Base-by-base conservation (phyloP, 176 grass and related monocot species). In the Oryza officinalis region DNA sequence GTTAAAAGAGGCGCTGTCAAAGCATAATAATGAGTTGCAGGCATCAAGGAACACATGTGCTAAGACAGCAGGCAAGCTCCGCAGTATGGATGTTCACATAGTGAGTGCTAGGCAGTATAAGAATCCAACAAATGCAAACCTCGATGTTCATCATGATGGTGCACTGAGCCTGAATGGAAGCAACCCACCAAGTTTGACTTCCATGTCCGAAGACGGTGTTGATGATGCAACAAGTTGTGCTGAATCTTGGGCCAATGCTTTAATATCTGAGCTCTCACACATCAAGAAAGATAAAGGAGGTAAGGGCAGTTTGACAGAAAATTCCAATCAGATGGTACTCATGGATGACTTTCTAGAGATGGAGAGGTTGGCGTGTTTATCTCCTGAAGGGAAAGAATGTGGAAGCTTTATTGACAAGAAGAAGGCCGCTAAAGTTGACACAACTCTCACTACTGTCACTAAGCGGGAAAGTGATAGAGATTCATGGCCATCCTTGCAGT, bases 301-400 rank as follows among this genome's bases (percentile, higher is more conserved):
- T 43, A 95, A 94, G 83, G 65, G 69, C 69, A 92, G 63, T 57
- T 89, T 67, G 13, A 83, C 86, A 26, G 93, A 92, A 61, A 86
- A 82, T 63, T 89, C 97, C 32, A 90, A 50, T 70, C 82, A 78
- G 79, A 86, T 99, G 86, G 89, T 96, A 73, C 81, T 99, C 69
- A 99, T 99, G 97, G 97, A 99, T 96, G 97, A 99, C 85, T 99
- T 99, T 86, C 82, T 99, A 85, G 97, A 99, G 89, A 99, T 99
- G 97, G 97, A 99, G 88, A 99, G 71, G 80, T 61, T 99, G 83
- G 97, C 93, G 27, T 94, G 89, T 47, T 80, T 91, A 80, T 35
- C 93, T 76, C 65, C 89, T 84, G 90, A 89, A 66, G 78, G 77
- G 26, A 89, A 89, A 80, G 77, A 83, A 79, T 84, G 89, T 72